A percentile compares a stretch with the other conserved stretches of the same genome.
These are phyloP conservation scores for Gentiana dahurica DNA, from an alignment of 257 asterid species.

Conservation along the genomic window DNA sequence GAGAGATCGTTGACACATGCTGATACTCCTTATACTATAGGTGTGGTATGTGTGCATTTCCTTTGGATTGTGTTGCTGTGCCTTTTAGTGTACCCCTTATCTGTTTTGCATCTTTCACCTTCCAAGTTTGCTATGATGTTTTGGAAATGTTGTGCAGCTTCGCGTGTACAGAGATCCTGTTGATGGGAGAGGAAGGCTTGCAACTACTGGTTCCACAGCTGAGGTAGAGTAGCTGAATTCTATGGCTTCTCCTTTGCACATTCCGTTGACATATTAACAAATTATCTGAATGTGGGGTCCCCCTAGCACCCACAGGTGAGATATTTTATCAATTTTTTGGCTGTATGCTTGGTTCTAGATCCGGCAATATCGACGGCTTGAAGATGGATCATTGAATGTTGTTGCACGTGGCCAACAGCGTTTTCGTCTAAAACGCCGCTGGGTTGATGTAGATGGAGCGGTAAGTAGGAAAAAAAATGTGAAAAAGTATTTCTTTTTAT, in stretches of 20 bases:
- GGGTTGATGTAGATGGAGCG: conserved; percentile 75
- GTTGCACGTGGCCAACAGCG: conserved; percentile 94
- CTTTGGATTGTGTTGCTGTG: conserved; percentile 4
- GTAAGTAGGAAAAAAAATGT: conserved; percentile 34
- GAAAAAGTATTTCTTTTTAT: conserved; percentile 8
- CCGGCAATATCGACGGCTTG: conserved; percentile 78
- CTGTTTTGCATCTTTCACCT: conserved; percentile 12
- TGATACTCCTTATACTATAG: conserved; percentile 74
- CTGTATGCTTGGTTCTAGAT: conserved; percentile 38
- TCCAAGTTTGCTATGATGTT: conserved; percentile 11
- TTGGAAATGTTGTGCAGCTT: conserved; percentile 37
- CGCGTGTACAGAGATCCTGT: conserved; percentile 51
- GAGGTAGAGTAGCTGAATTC: conserved; percentile 45
- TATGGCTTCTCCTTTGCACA: not conserved
- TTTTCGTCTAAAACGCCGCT: conserved; percentile 73
- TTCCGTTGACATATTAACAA: too few relatives aligned
- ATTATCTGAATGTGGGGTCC: too few relatives aligned
- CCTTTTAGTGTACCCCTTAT: conserved; percentile 6
- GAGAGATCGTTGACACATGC: conserved; percentile 70
- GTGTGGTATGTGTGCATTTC: conserved; percentile 64
- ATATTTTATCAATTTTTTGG: conserved; percentile 4
- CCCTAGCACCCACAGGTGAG: too few relatives aligned
- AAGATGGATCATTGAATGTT: conserved; percentile 89
- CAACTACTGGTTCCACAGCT: conserved; percentile 85
- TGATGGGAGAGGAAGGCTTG: conserved; percentile 41